Evolutionary conservation across 805 yeast genomes (phyloP).

Genomic region (Komagataella kurtzmanii): DNA sequence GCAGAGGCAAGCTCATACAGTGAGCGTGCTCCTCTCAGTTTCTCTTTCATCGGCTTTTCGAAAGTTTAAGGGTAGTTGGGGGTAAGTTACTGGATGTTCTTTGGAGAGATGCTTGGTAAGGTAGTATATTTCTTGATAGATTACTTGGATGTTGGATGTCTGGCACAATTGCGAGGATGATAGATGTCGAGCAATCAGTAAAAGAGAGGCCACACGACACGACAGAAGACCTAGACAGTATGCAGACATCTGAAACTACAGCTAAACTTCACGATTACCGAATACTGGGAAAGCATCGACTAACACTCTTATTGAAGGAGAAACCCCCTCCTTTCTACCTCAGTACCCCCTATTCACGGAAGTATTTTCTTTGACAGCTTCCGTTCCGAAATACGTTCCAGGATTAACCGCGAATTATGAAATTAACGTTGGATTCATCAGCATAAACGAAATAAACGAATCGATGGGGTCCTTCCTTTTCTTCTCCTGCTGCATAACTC

Average conservation of each 20-base stretch:
- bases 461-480: background rate
- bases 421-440: background rate
- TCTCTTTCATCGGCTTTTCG: background rate
- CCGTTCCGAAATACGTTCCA: background rate
- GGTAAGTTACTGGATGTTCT: too few species aligned
- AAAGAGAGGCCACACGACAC: too few species aligned
- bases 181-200: background rate
- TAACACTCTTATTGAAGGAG: too few species aligned
- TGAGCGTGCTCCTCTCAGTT: constrained; percentile 9
- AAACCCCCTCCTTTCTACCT: too few species aligned
- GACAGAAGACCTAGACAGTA: too few species aligned
- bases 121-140: background rate
- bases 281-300: too few species aligned
- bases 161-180: background rate
- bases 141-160: background rate
- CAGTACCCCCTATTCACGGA: too few species aligned
- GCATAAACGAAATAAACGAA: background rate
- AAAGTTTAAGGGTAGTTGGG: too few species aligned
- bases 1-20: constrained; percentile 13
- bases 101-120: background rate
- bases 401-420: background rate
- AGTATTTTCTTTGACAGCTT: too few species aligned
- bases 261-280: too few species aligned
- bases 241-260: too few species aligned
- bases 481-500: background rate